Conservation (phyloP, 176 grass and related monocot genomes). For the Otatea glauca region DNA sequence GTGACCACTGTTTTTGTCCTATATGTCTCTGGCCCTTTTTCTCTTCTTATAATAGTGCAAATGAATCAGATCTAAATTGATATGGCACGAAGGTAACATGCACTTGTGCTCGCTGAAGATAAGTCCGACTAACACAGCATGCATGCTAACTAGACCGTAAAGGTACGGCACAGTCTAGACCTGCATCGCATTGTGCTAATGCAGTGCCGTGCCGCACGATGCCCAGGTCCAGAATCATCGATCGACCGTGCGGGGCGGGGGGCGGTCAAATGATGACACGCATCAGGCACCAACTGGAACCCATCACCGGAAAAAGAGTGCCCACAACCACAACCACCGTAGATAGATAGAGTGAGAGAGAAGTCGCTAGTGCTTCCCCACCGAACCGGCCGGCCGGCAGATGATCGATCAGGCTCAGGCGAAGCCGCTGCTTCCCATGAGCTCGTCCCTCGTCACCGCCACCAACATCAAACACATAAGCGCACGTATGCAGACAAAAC, state of each 20-base stretch:
- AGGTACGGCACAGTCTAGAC: too few relatives aligned
- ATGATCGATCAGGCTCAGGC: not conserved
- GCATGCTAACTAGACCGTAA: too few relatives aligned
- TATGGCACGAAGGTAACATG: too few relatives aligned
- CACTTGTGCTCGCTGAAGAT: too few relatives aligned
- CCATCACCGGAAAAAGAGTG: conserved; percentile 21
- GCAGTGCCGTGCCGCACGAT: too few relatives aligned
- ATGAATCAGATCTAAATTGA: too few relatives aligned
- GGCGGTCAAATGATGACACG: conserved; percentile 14
- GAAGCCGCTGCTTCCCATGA: not conserved
- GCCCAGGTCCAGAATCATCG: not conserved
- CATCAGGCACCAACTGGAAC: conserved; percentile 42
- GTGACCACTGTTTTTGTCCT: too few relatives aligned
- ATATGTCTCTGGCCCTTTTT: too few relatives aligned
- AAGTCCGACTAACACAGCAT: too few relatives aligned
- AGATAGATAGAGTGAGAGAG: not conserved
- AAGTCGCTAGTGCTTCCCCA: conserved; percentile 34
- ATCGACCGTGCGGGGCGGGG: too few relatives aligned
- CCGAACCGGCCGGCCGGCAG: not conserved
- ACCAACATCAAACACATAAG: not conserved
- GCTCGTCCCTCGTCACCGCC: not conserved
- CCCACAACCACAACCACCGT: conserved; percentile 31
- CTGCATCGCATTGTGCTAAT: too few relatives aligned
- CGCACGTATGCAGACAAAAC: not conserved
- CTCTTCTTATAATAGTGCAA: too few relatives aligned